phyloP scores from a whole-genome alignment of 2,329 filamentous ascomycete species.

The Coniochaeta sp. region DNA sequence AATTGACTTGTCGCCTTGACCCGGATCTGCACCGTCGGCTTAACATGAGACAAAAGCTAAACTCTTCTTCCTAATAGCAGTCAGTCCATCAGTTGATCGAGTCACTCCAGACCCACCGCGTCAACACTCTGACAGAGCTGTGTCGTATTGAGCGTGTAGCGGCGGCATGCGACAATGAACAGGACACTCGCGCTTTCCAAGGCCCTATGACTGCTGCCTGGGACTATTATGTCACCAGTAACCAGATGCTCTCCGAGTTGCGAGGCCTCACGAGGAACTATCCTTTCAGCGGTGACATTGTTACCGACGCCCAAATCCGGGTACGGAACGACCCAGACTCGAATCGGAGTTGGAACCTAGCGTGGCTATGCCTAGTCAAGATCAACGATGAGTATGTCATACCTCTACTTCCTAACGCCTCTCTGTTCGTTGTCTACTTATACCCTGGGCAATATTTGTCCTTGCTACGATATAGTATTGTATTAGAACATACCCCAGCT shows the following conservation, averaged over 20 bases:
- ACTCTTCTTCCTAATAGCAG: slow-evolving; percentile 13
- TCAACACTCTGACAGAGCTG: slow-evolving; percentile 67
- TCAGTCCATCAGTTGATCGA: slow-evolving; percentile 48
- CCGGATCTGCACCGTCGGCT: background rate
- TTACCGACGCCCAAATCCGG: slow-evolving; percentile 57
- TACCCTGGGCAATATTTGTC: no score
- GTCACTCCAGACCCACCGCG: slow-evolving; percentile 55
- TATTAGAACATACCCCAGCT: slow-evolving; percentile 1
- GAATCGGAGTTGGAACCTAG: slow-evolving; percentile 68
- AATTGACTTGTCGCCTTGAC: background rate
- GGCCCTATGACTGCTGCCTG: slow-evolving; percentile 63
- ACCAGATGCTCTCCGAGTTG: slow-evolving; percentile 64
- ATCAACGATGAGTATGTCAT: slow-evolving; percentile 55
- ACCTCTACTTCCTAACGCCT: background rate
- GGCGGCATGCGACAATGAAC: slow-evolving; percentile 46
- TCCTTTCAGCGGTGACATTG: slow-evolving; percentile 56
- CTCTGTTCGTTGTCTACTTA: background rate
- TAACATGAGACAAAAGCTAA: background rate
- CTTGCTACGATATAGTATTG: no score
- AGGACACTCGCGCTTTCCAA: slow-evolving; percentile 51
- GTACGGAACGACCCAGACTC: slow-evolving; percentile 58
- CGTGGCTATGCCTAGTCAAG: slow-evolving; percentile 63
- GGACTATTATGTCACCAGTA: slow-evolving; percentile 63
- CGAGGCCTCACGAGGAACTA: slow-evolving; percentile 59
- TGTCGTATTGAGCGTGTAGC: slow-evolving; percentile 63